Base-by-base conservation (phyloP, 1,284 basidiomycete species). In the Papiliotrema terrestris region DNA sequence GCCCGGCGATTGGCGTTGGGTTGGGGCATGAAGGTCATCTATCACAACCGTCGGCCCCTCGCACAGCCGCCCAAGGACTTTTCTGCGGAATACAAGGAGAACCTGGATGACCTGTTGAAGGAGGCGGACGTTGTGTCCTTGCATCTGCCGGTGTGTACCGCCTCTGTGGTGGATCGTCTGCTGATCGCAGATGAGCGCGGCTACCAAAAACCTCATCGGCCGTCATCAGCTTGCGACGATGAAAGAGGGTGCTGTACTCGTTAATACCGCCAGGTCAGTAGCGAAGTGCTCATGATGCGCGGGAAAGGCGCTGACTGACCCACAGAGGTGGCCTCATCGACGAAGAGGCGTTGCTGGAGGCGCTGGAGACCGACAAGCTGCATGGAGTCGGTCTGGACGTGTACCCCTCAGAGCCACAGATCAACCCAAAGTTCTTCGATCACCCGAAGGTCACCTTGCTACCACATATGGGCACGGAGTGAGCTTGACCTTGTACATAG, bases 371-470 rank as follows among this genome's bases (percentile, higher is more conserved):
- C 59, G 88, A 88, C 20, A 65, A 91, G 86, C 80, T 91, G 47
- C 83, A 83, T 29, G 85, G 86, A 1, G 86, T 87, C 15, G 91
- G 91, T 3, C 79, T 94, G n/a, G 91, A 94, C 62, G 66, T 68
- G 11, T 68, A 61, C 45, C 58, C 60, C 3, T 47, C 62, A 19
- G 66, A 68, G 42, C 64, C 64, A 8, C 25, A 44, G 8, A 66
- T 68, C 48, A 62, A 58, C 23, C 54, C 49, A 13, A 60, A 60
- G 50, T 54, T 68, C 15, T 60, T 68, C 46, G 47, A 66, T 2
- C 48, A 64, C 32, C 59, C 64, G 4, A 61, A 52, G 8, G 64
- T 59, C 1, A 54, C 58, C 1, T 53, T 60, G 9, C 49, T 68
- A 15, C 66, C 66, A 17, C 66, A 68, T 49, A 60, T 68, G 51